These are phyloP conservation scores for Fusarium virguliforme DNA, from an alignment of 2,329 filamentous ascomycete species.

Conservation along the genomic window DNA sequence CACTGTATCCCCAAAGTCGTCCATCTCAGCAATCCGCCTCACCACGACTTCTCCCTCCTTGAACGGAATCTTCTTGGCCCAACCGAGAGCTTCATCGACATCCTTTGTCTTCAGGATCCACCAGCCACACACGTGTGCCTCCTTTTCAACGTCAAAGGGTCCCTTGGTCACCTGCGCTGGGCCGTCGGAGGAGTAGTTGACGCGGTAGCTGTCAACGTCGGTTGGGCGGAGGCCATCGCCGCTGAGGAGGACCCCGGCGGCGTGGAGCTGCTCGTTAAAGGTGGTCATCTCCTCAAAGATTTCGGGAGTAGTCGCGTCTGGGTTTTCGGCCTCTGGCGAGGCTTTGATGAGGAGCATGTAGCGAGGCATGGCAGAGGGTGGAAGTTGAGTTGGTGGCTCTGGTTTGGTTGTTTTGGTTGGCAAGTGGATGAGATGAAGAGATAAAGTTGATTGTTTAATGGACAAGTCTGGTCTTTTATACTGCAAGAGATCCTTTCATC, in stretches of 20 bases:
- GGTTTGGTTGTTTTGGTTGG: not conserved
- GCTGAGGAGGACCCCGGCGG: constrained; percentile 50
- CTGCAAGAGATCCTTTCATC: not conserved
- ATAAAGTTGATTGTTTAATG: not conserved
- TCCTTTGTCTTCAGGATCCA: constrained; percentile 53
- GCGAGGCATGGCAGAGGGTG: constrained; percentile 46
- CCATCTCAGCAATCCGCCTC: constrained; percentile 45
- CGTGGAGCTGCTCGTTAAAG: constrained; percentile 51
- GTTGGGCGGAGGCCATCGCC: constrained; percentile 51
- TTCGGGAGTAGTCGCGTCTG: constrained; percentile 31
- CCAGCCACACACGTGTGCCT: constrained; percentile 52
- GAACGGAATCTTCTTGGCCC: constrained; percentile 53
- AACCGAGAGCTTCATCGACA: constrained; percentile 52
- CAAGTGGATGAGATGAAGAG: not conserved
- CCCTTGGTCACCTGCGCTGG: constrained; percentile 47
- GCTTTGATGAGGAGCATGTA: constrained; percentile 54
- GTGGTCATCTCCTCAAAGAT: constrained; percentile 48
- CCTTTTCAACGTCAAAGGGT: constrained; percentile 51
- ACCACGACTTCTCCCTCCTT: constrained; percentile 48
- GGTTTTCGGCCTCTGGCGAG: constrained; percentile 44
- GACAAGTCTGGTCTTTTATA: not conserved
- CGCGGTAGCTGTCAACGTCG: constrained; percentile 48
- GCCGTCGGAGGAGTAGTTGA: constrained; percentile 46
- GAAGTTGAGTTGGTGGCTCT: not conserved
- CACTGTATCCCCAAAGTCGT: constrained; percentile 41